These are phyloP conservation scores for Gossypium longicalyx DNA, from an alignment of 345 rosid species.

Conservation along the genomic window DNA sequence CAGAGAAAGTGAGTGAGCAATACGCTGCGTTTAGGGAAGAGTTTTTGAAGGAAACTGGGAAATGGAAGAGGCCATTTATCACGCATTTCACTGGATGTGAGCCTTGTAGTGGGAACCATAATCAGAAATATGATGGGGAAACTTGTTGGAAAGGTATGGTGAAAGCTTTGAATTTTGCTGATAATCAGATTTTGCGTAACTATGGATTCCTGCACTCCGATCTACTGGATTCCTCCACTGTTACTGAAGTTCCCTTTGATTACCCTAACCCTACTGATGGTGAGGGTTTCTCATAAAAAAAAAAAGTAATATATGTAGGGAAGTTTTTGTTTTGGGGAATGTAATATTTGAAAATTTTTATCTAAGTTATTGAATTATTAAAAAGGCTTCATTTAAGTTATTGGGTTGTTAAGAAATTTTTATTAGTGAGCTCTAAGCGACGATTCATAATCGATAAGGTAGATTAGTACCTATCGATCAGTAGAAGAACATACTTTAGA, in stretches of 20 bases:
- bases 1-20: conserved; percentile 72
- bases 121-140: conserved; percentile 64
- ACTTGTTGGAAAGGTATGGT: conserved; percentile 74
- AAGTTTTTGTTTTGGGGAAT: too few relatives aligned
- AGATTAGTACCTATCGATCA: too few relatives aligned
- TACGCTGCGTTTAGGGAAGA: conserved; percentile 61
- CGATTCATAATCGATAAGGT: too few relatives aligned
- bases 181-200: conserved; percentile 79
- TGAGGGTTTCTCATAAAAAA: conserved; percentile 24
- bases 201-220: conserved; percentile 77
- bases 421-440: rapidly evolving
- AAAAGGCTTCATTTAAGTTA: rapidly evolving
- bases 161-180: conserved; percentile 84
- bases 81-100: conserved; percentile 97
- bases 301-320: too few relatives aligned
- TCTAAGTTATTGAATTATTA: too few relatives aligned
- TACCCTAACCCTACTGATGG: conserved; percentile 72
- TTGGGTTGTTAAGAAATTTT: too few relatives aligned
- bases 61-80: conserved; percentile 60
- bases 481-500: too few relatives aligned
- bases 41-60: conserved; percentile 42
- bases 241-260: conserved; percentile 62
- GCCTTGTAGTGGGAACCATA: conserved; percentile 89
- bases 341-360: too few relatives aligned
- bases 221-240: conserved; percentile 48